phyloP scores from a whole-genome alignment of 257 asterid species.

The Lithospermum erythrorhizon region DNA sequence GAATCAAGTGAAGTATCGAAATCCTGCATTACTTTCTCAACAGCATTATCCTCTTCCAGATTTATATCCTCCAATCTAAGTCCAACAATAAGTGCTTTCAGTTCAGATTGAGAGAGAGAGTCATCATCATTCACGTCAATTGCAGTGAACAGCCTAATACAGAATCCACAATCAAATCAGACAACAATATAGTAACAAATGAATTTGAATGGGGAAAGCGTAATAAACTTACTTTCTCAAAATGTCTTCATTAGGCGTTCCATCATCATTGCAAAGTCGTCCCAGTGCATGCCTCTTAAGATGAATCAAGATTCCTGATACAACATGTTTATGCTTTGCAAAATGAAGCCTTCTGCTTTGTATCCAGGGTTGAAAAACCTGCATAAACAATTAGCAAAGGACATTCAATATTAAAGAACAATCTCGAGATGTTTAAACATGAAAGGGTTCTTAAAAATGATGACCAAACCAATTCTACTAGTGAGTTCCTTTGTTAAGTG shows the following conservation, averaged over 20 bases:
- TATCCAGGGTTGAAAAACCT: conserved; percentile 82
- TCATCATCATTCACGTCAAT: conserved; percentile 57
- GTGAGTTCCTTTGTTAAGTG: conserved; percentile 8
- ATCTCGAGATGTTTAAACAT: neutral
- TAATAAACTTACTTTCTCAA: conserved; percentile 33
- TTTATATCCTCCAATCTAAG: conserved; percentile 53
- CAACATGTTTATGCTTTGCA: conserved; percentile 70
- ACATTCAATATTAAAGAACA: neutral
- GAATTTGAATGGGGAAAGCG: neutral
- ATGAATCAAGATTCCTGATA: conserved; percentile 64
- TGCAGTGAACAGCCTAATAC: conserved; percentile 45
- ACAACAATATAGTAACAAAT: neutral
- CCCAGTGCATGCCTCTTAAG: conserved; percentile 60
- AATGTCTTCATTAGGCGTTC: conserved; percentile 36
- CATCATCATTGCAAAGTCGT: conserved; percentile 49
- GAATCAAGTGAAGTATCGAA: conserved; percentile 51
- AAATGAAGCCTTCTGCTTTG: conserved; percentile 64
- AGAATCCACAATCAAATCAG: conserved; percentile 7
- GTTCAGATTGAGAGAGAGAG: conserved; percentile 45
- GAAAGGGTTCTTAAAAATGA: conserved; percentile 3
- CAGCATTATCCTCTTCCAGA: conserved; percentile 49
- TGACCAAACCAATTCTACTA: too few species aligned
- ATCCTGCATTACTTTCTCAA: conserved; percentile 52
- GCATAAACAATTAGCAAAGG: conserved; percentile 11
- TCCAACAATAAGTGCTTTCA: conserved; percentile 63